A percentile compares a stretch with the other conserved stretches of the same genome.
These are phyloP conservation scores for Phytophthora cryptogea DNA, from an alignment of 352 stramenopile genomes.

Conservation along the genomic window DNA sequence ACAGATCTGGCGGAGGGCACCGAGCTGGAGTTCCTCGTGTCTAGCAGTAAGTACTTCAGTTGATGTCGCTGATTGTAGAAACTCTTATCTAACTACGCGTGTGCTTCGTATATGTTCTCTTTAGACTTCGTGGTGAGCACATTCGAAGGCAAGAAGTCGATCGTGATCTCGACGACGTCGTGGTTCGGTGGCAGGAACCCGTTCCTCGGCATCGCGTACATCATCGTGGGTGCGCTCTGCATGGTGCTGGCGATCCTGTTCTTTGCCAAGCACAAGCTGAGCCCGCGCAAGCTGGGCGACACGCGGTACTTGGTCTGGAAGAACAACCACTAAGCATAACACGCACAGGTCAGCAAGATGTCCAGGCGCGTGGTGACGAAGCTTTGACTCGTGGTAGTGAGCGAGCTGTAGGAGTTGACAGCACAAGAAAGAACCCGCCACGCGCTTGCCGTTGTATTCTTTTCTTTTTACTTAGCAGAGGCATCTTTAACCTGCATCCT, in stretches of 20 bases:
- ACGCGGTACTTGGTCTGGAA: slow-evolving; percentile 96
- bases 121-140: slow-evolving; percentile 96
- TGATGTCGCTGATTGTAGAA: neutral
- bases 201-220: slow-evolving; percentile 96
- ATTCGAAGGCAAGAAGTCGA: slow-evolving; percentile 95
- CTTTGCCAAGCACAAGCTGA: slow-evolving; percentile 95
- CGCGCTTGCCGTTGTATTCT: slow-evolving; percentile 34
- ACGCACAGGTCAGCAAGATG: slow-evolving; percentile 22
- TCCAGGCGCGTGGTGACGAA: slow-evolving; percentile 14
- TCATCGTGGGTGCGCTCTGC: slow-evolving; percentile 95
- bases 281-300: slow-evolving; percentile 95
- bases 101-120: neutral
- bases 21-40: slow-evolving; percentile 93
- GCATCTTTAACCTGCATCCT: slow-evolving; percentile 23
- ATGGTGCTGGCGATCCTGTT: slow-evolving; percentile 95
- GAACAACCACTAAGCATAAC: slow-evolving; percentile 87
- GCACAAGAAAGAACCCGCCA: slow-evolving; percentile 22
- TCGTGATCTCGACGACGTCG: slow-evolving; percentile 96
- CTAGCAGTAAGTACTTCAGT: slow-evolving; percentile 69
- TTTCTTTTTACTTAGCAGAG: slow-evolving; percentile 29
- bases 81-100: slow-evolving; percentile 6
- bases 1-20: slow-evolving; percentile 88
- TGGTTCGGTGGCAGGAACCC: slow-evolving; percentile 97
- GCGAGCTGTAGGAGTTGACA: slow-evolving; percentile 23
- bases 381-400: slow-evolving; percentile 19